These are phyloP conservation scores for Ceratocystis variospora DNA, from an alignment of 2,329 filamentous ascomycete genomes.

Conservation along the genomic window DNA sequence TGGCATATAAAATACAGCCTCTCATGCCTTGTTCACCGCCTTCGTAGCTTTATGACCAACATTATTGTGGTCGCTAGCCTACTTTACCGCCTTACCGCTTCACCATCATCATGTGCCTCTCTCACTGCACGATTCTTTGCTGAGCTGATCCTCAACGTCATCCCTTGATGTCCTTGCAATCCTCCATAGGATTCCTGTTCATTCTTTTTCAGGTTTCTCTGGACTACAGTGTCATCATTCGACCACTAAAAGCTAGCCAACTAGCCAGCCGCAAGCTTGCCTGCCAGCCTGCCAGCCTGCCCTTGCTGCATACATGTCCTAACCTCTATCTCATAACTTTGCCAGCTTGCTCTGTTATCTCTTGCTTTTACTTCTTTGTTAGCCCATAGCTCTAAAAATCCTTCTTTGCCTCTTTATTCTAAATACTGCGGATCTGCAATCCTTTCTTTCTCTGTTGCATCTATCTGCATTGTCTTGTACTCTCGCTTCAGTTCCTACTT, in stretches of 20 bases:
- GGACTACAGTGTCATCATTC: too few relatives aligned
- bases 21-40: neutral
- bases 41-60: neutral
- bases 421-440: neutral
- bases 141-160: neutral
- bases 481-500: conserved; percentile 13
- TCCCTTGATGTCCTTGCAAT: neutral
- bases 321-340: neutral
- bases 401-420: neutral
- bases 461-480: conserved; percentile 7
- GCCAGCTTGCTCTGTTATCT: neutral
- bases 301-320: neutral
- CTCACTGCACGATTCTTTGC: neutral
- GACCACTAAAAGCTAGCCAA: too few relatives aligned
- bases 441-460: neutral
- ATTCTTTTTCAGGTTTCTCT: neutral
- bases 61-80: neutral
- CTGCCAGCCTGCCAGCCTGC: neutral
- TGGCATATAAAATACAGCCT: neutral
- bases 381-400: neutral
- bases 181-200: neutral
- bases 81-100: neutral
- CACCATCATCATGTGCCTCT: neutral
- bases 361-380: neutral
- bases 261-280: neutral